A percentile compares a stretch with the other conserved stretches of the same genome.
These are phyloP conservation scores for Helenozyma rhizophorensis DNA, from an alignment of 805 yeast species.

Conservation along the genomic window DNA sequence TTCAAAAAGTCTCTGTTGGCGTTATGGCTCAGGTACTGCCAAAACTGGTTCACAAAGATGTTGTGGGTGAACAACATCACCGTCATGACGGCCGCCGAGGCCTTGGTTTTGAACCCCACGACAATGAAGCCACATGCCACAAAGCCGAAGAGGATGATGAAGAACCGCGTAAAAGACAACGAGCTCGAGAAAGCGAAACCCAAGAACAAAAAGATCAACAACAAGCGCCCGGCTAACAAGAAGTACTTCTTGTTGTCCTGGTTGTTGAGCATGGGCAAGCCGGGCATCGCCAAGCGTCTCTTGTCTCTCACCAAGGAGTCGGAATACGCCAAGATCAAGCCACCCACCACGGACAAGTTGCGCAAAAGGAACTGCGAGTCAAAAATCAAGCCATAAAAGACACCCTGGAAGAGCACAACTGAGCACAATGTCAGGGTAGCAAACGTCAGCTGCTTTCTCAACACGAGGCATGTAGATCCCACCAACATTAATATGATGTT, in stretches of 20 bases:
- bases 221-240: conserved; percentile 80
- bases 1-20: conserved; percentile 83
- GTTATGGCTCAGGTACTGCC: conserved; percentile 69
- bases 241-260: conserved; percentile 77
- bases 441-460: conserved; percentile 61
- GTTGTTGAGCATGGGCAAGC: conserved; percentile 67
- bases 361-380: conserved; percentile 80
- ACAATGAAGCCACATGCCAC: conserved; percentile 71
- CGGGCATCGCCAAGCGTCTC: conserved; percentile 64
- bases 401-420: conserved; percentile 78
- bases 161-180: conserved; percentile 62
- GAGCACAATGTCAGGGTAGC: conserved; percentile 67
- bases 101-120: conserved; percentile 89
- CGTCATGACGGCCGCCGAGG: conserved; percentile 72
- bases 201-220: conserved; percentile 78
- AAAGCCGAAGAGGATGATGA: conserved; percentile 67
- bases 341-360: conserved; percentile 88
- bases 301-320: conserved; percentile 80
- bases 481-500: conserved; percentile 67
- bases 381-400: conserved; percentile 81
- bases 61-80: conserved; percentile 72
- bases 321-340: conserved; percentile 78
- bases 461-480: conserved; percentile 68
- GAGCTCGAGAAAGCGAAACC: conserved; percentile 76
- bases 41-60: conserved; percentile 77